Evolutionary conservation across 2,329 filamentous ascomycete species (phyloP).

Genomic region (Ampelomyces quisqualis): DNA sequence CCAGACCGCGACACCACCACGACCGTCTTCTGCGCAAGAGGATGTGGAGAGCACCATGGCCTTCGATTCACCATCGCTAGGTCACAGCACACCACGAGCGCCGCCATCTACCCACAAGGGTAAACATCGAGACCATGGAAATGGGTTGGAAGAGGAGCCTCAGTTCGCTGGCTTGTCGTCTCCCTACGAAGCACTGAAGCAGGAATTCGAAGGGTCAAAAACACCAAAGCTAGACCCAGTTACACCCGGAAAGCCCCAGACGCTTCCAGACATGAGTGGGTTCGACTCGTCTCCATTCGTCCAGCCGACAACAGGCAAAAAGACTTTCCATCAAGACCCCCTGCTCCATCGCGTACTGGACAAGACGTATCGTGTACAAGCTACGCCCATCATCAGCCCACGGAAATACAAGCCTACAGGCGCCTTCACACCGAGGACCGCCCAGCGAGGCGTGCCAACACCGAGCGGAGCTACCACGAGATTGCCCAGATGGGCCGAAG

Average conservation of each 20-base stretch:
- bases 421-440: slow-evolving; percentile 42
- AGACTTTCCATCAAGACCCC: slow-evolving; percentile 61
- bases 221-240: slow-evolving; percentile 36
- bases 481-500: slow-evolving; percentile 35
- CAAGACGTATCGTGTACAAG: slow-evolving; percentile 91
- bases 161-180: slow-evolving; percentile 68
- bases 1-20: slow-evolving; percentile 49
- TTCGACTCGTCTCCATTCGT: slow-evolving; percentile 55
- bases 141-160: slow-evolving; percentile 28
- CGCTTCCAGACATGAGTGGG: slow-evolving; percentile 47
- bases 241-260: slow-evolving; percentile 40
- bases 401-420: slow-evolving; percentile 47
- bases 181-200: slow-evolving; percentile 72
- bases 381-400: slow-evolving; percentile 77
- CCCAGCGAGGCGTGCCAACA: slow-evolving; percentile 29
- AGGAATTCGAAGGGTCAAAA: slow-evolving; percentile 61
- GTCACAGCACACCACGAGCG: slow-evolving; percentile 62
- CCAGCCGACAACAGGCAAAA: slow-evolving; percentile 43
- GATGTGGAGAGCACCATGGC: slow-evolving; percentile 62
- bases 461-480: slow-evolving; percentile 25
- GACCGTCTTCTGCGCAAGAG: slow-evolving; percentile 36
- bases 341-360: slow-evolving; percentile 89
- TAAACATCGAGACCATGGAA: slow-evolving; percentile 11
- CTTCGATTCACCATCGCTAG: slow-evolving; percentile 60
- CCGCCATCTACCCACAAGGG: slow-evolving; percentile 27